Conservation (phyloP, 2,329 filamentous ascomycete genomes). For the Fusarium sp. region DNA sequence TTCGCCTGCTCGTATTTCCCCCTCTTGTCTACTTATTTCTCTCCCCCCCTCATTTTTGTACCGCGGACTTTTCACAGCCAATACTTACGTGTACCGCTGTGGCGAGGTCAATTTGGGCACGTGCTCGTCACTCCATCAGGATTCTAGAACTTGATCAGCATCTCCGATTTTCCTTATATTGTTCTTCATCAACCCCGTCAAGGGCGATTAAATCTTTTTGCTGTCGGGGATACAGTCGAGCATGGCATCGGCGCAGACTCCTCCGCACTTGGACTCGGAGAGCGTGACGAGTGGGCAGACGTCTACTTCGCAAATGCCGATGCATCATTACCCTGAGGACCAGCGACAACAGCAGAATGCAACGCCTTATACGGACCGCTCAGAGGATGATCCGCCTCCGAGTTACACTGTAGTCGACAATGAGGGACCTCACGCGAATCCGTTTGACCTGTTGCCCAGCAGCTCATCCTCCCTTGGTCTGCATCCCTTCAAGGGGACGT, state of each 20-base stretch:
- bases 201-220: not conserved
- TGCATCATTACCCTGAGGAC: slow-evolving; percentile 34
- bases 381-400: slow-evolving; percentile 25
- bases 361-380: slow-evolving; percentile 18
- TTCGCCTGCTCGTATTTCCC: not conserved
- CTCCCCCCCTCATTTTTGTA: not conserved
- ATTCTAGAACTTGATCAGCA: slow-evolving; percentile 11
- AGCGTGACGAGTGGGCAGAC: slow-evolving; percentile 24
- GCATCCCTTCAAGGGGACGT: slow-evolving; percentile 44
- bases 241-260: slow-evolving; percentile 19
- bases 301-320: slow-evolving; percentile 26
- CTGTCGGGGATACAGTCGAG: not conserved
- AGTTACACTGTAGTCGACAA: slow-evolving; percentile 33
- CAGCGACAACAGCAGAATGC: not conserved
- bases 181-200: not conserved
- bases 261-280: slow-evolving; percentile 17
- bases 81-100: slow-evolving; percentile 16
- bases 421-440: slow-evolving; percentile 20
- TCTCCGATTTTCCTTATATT: slow-evolving; percentile 1
- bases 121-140: slow-evolving; percentile 18
- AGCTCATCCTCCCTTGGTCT: slow-evolving; percentile 32
- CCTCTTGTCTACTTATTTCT: not conserved
- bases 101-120: slow-evolving; percentile 30
- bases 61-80: not conserved
- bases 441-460: slow-evolving; percentile 19